Percentiles rank a stretch among this genome's conserved stretches.
These are phyloP conservation scores for Mesostigma viride DNA, from an alignment of 139 green algal species.

Conservation along the genomic window DNA sequence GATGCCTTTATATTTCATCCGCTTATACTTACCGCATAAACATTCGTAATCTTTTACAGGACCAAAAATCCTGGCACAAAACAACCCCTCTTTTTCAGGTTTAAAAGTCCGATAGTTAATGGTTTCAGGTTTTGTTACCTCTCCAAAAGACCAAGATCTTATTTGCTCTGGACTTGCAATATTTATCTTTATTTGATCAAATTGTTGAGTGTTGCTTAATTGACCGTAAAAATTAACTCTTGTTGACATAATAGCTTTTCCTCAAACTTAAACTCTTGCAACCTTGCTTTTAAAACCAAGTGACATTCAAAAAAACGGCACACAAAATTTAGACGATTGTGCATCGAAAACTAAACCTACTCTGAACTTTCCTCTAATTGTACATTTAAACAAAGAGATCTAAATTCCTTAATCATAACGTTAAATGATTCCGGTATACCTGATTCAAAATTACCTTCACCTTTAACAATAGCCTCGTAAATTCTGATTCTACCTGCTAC, in stretches of 20 bases:
- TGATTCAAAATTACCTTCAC: conserved; percentile 35
- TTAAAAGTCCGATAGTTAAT: conserved; percentile 55
- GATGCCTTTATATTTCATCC: conserved; percentile 24
- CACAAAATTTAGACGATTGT: too few relatives aligned
- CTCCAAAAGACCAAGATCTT: conserved; percentile 34
- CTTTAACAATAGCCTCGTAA: conserved; percentile 36
- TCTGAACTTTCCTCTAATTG: too few relatives aligned
- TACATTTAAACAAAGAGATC: too few relatives aligned
- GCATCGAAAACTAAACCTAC: too few relatives aligned
- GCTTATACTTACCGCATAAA: conserved; percentile 37
- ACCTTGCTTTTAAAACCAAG: too few relatives aligned
- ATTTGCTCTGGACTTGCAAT: conserved; percentile 28
- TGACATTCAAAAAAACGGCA: too few relatives aligned
- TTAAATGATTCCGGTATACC: too few relatives aligned
- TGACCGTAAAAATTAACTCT: conserved; percentile 8
- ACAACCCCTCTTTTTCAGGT: conserved; percentile 43
- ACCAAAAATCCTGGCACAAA: conserved; percentile 55
- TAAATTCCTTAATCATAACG: too few relatives aligned
- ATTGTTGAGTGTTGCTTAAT: conserved; percentile 26
- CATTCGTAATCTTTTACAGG: conserved; percentile 43
- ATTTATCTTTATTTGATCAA: conserved; percentile 25
- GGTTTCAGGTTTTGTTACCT: conserved; percentile 43
- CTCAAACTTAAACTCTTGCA: conserved; percentile 2
- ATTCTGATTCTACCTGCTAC: conserved; percentile 34
- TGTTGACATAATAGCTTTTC: not conserved